Percentiles rank a stretch among this genome's conserved stretches.
These are phyloP conservation scores for Aspergillus sp. DNA, from an alignment of 2,329 filamentous ascomycete genomes.

Conservation along the genomic window DNA sequence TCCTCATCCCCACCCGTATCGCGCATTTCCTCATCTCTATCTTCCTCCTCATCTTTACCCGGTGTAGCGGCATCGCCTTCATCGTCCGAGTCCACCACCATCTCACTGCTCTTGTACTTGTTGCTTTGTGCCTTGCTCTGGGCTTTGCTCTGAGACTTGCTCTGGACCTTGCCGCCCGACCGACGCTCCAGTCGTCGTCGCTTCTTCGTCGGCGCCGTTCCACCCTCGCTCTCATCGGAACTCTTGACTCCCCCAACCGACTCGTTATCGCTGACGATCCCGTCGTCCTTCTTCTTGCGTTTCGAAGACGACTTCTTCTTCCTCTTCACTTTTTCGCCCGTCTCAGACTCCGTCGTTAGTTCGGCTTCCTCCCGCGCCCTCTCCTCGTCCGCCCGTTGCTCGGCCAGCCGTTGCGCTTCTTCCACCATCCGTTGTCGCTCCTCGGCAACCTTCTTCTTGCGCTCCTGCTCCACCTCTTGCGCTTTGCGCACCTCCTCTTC, in stretches of 20 bases:
- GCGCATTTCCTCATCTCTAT: constrained; percentile 24
- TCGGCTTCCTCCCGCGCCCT: constrained; percentile 66
- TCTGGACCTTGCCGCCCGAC: constrained; percentile 31
- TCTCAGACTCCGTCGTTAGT: constrained; percentile 75
- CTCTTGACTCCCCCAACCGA: constrained; percentile 33
- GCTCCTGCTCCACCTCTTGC: constrained; percentile 66
- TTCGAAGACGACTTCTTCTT: constrained; percentile 56
- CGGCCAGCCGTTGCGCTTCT: constrained; percentile 67
- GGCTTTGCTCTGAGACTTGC: no score
- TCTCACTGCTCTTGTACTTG: constrained; percentile 84
- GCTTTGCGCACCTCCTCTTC: constrained; percentile 70
- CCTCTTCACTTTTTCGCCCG: constrained; percentile 73
- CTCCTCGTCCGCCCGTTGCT: constrained; percentile 67
- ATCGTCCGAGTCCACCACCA: constrained; percentile 70
- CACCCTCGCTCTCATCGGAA: constrained; percentile 14
- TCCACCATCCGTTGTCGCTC: constrained; percentile 79
- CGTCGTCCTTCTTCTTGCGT: constrained; percentile 58
- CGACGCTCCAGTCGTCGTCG: constrained; percentile 57
- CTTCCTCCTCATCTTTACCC: constrained; percentile 26
- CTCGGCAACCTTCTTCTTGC: constrained; percentile 75
- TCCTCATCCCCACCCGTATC: constrained; percentile 43
- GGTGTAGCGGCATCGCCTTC: constrained; percentile 36
- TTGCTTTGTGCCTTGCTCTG: constrained; percentile 30
- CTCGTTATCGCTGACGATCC: constrained; percentile 32
- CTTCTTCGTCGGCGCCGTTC: constrained; percentile 48